Conservation (phyloP, 2,329 filamentous ascomycete genomes). For the Colletotrichum sp. region DNA sequence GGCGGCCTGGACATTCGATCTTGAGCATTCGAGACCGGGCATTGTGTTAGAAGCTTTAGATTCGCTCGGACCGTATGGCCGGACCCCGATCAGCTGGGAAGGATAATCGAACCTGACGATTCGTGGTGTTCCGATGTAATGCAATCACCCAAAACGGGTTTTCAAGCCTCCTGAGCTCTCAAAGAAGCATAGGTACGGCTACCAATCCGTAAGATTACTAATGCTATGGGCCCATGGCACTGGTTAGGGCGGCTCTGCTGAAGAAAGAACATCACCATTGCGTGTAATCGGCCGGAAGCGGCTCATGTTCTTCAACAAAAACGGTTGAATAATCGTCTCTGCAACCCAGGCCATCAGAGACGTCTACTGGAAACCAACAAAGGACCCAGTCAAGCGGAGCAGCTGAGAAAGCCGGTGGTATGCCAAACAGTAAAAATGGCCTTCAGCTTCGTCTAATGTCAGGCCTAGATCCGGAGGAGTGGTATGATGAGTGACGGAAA, state of each 20-base stretch:
- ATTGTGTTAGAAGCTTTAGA: background rate
- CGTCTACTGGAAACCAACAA: background rate
- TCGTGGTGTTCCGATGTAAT: background rate
- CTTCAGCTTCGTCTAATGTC: slow-evolving; percentile 5
- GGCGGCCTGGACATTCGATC: background rate
- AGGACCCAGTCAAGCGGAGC: background rate
- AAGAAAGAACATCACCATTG: background rate
- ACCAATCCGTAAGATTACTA: background rate
- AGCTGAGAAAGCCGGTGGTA: background rate
- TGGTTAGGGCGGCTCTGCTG: background rate
- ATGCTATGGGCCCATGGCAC: background rate
- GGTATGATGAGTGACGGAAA: background rate
- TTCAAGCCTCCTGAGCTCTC: background rate
- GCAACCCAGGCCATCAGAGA: background rate
- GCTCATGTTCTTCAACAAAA: background rate
- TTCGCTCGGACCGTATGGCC: background rate
- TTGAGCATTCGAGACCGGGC: background rate
- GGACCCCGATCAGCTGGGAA: background rate
- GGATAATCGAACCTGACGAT: background rate
- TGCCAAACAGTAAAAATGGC: background rate
- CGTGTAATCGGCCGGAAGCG: background rate
- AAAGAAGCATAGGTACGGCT: background rate
- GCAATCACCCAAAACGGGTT: background rate
- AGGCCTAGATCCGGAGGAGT: slow-evolving; percentile 2
- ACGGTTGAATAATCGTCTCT: background rate